These are phyloP conservation scores for Volvariella surrecta DNA, from an alignment of 1,284 basidiomycete genomes.

Conservation along the genomic window DNA sequence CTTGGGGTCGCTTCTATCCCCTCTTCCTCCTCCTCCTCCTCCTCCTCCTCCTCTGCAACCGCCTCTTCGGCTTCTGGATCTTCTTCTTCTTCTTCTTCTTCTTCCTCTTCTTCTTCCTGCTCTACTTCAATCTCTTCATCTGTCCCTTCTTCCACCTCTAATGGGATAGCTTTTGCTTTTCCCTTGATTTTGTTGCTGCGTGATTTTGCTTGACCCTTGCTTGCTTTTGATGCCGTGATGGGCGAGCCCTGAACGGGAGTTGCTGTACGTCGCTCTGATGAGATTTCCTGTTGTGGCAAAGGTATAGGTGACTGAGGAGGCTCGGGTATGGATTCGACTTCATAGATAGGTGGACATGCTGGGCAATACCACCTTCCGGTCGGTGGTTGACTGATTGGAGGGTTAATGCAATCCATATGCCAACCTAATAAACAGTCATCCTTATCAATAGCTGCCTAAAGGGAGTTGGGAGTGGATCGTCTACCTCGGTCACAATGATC, in stretches of 20 bases:
- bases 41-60: constrained; percentile 11
- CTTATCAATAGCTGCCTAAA: neutral
- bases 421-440: constrained; percentile 46
- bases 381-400: constrained; percentile 64
- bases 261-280: constrained; percentile 43
- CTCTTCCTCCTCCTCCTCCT: neutral
- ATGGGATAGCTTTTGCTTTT: constrained; percentile 18
- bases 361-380: constrained; percentile 75
- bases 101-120: neutral
- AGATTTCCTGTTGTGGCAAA: constrained; percentile 19
- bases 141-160: constrained; percentile 17
- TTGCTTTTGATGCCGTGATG: constrained; percentile 6
- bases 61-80: neutral
- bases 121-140: constrained; percentile 15
- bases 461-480: constrained; percentile 12
- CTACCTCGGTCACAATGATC: constrained; percentile 89
- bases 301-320: constrained; percentile 9
- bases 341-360: constrained; percentile 33
- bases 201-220: neutral
- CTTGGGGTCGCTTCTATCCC: neutral
- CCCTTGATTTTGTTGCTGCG: constrained; percentile 13
- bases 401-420: constrained; percentile 85
- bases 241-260: constrained; percentile 22
- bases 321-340: neutral
- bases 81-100: constrained; percentile 1